phyloP scores from a whole-genome alignment of 2,329 filamentous ascomycete species.

The Penicillium freii region DNA sequence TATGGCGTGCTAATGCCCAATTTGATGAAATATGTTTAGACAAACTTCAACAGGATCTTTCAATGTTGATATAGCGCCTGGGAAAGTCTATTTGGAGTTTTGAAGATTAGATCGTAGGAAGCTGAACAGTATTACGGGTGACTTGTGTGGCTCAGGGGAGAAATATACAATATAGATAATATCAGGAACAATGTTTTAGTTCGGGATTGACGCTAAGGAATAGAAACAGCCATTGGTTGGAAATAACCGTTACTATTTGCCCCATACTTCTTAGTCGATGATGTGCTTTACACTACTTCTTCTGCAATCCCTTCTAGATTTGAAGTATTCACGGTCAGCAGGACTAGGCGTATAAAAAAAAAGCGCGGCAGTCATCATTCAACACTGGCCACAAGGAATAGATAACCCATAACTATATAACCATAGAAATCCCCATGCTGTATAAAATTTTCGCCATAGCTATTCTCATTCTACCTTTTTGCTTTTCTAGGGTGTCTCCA shows the following conservation, averaged over 20 bases:
- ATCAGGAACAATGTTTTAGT: neutral
- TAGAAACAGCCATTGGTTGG: neutral
- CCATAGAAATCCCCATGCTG: neutral
- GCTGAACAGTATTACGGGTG: neutral
- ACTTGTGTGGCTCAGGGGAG: too few relatives aligned
- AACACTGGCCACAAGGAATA: neutral
- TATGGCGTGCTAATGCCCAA: neutral
- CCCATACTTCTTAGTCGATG: neutral
- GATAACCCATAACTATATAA: neutral
- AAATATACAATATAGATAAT: too few relatives aligned
- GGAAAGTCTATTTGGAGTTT: neutral
- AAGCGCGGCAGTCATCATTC: neutral
- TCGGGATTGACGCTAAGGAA: neutral
- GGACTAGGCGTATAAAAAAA: too few relatives aligned
- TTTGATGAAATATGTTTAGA: neutral
- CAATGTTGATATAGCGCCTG: neutral
- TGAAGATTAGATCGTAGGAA: neutral
- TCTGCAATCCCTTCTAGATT: neutral
- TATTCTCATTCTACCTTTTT: neutral
- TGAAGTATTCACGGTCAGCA: neutral
- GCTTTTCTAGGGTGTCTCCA: neutral
- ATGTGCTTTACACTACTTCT: neutral
- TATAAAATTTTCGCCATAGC: neutral
- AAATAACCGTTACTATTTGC: neutral
- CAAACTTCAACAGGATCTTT: neutral